Base-by-base conservation (phyloP, 1,284 basidiomycete genomes). In the Rugiboletus extremiorientalis region DNA sequence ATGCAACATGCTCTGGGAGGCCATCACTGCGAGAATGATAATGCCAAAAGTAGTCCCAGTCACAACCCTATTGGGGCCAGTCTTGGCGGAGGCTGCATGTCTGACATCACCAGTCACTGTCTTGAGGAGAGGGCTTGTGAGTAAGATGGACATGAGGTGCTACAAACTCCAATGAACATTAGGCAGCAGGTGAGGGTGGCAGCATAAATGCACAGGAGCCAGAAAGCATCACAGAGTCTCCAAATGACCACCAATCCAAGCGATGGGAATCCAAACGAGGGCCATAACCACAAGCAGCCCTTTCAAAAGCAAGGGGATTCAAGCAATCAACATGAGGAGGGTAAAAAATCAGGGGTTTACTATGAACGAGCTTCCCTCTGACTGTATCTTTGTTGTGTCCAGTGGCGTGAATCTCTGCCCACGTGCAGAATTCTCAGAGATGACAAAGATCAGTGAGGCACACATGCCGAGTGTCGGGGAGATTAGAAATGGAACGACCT, bases 31-130 rank as follows among this genome's bases (percentile, higher is more conserved):
- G 27, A 3, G 49, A 37, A 6, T 40, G 36, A 22, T 22, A 50
- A 31, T 50, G 49, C 49, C 49, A 50, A 11, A 50, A 22, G n/a
- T 50, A 50, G 22, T 55, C 53, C 53, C 53, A 55, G 16, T 55
- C 47, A 4, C 53, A 55, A 4, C 41, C 53, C 53, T 47, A 51
- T 3, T 22, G 1, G 2, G 53, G 52, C 46, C 49, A 50, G 1
- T 50, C n/a, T 2, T 33, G 10, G 3, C 33, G 45, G 16, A 47
- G 10, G 6, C 33, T 47, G 23, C 6, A 9, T 9, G 31, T 27
- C 16, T 47, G 45, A 27, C 45, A 16, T 9, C 22, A 37, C 48
- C 36, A 50, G 11, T 50, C 49, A 22, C 49, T 50, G 11, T 41
- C 28, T 20, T 50, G 49, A 0, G 49, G 14, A 3, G 22, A 23